Percentiles rank a stretch among this genome's conserved stretches.
Evolutionary conservation across 129 eudicot species (phyloP).

Genomic region (Saposhnikovia divaricata): DNA sequence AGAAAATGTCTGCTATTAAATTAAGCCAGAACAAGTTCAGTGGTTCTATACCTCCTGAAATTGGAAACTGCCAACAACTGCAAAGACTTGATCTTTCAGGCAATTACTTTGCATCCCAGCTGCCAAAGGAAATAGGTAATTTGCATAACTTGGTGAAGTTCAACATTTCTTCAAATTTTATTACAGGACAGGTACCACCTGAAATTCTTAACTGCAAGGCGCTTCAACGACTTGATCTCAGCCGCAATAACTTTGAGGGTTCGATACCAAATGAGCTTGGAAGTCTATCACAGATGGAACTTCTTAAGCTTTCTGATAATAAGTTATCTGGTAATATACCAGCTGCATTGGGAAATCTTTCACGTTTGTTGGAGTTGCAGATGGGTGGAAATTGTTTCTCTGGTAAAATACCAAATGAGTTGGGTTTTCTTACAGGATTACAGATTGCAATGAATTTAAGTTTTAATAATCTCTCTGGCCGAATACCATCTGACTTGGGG

Average conservation of each 20-base stretch:
- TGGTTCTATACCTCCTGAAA: constrained; percentile 55
- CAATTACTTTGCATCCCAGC: constrained; percentile 46
- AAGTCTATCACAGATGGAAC: constrained; percentile 61
- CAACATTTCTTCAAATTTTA: constrained; percentile 65
- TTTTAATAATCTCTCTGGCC: constrained; percentile 66
- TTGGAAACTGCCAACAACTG: constrained; percentile 57
- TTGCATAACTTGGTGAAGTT: constrained; percentile 57
- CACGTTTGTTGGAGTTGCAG: constrained; percentile 75
- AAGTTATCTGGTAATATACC: constrained; percentile 73
- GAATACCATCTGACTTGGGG: constrained; percentile 72
- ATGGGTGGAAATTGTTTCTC: constrained; percentile 82
- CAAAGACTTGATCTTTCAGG: constrained; percentile 84
- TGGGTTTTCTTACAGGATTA: constrained; percentile 67
- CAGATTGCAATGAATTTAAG: constrained; percentile 91
- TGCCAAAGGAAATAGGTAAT: constrained; percentile 68
- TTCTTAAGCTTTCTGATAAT: constrained; percentile 67
- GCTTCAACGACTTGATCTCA: constrained; percentile 86
- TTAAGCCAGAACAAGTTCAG: constrained; percentile 68
- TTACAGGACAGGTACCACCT: constrained; percentile 58
- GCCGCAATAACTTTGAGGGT: constrained; percentile 49
- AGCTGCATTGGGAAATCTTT: constrained; percentile 54
- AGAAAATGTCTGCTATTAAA: constrained; percentile 62
- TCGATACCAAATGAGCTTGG: constrained; percentile 66
- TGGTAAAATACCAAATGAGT: constrained; percentile 63
- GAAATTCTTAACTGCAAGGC: constrained; percentile 64